Evolutionary conservation across 139 green algal genomes (phyloP).

Genomic region (Chlorella sp.): DNA sequence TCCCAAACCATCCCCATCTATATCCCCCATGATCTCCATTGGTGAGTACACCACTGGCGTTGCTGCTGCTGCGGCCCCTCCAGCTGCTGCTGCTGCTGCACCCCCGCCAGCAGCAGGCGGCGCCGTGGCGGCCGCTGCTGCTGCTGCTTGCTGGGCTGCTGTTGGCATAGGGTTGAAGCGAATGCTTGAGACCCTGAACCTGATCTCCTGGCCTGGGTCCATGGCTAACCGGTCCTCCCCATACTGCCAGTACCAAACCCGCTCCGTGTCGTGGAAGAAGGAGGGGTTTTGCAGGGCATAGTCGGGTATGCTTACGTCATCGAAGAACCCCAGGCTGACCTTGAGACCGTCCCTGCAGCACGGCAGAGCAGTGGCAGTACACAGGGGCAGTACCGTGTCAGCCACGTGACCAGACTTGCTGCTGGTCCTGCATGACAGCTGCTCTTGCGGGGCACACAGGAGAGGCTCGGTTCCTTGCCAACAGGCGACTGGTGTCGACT

Average conservation of each 20-base stretch:
- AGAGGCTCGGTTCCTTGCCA: too few species aligned
- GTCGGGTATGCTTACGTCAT: constrained; percentile 66
- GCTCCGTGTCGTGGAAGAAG: constrained; percentile 59
- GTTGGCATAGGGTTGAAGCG: constrained; percentile 34
- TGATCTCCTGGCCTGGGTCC: constrained; percentile 43
- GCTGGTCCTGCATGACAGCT: too few species aligned
- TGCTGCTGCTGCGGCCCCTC: too few species aligned
- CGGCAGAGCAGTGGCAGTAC: too few species aligned
- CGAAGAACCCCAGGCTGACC: constrained; percentile 84
- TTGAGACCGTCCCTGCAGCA: constrained; percentile 55
- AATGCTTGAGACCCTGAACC: constrained; percentile 24
- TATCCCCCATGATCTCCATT: constrained; percentile 50
- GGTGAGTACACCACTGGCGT: constrained; percentile 42
- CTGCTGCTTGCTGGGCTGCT: constrained; percentile 13
- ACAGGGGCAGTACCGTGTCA: too few species aligned
- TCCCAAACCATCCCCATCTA: constrained; percentile 69
- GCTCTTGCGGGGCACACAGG: too few species aligned
- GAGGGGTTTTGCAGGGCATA: constrained; percentile 37
- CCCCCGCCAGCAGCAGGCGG: constrained; percentile 31
- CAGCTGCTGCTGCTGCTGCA: too few species aligned
- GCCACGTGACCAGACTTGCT: too few species aligned
- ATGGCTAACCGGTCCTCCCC: constrained; percentile 66
- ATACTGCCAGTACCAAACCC: constrained; percentile 74
- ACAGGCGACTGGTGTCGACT: too few species aligned
- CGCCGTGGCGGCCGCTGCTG: constrained; percentile 24